phyloP scores from a whole-genome alignment of 306 rosid species.

The Mimosa bimucronata region DNA sequence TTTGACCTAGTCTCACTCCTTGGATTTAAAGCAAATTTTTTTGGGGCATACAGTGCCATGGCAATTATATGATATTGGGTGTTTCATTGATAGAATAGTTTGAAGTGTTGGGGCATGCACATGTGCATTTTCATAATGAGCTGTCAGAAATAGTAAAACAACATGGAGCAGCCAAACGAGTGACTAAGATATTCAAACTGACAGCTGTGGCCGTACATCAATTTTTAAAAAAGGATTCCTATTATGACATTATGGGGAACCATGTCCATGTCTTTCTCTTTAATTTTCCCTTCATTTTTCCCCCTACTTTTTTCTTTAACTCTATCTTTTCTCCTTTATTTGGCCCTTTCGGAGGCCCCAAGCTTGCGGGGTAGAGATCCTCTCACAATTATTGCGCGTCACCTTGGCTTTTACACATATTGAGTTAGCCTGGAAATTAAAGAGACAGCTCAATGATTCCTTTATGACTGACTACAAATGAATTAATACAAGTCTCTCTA shows the following conservation, averaged over 20 bases:
- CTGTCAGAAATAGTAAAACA: background rate
- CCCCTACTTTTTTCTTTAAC: background rate
- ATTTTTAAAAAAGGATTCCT: background rate
- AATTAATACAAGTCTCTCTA: slow-evolving; percentile 54
- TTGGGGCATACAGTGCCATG: no score
- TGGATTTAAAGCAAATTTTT: no score
- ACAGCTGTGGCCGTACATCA: background rate
- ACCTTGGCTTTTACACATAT: slow-evolving; percentile 49
- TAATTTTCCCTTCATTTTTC: no score
- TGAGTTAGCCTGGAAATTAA: slow-evolving; percentile 44
- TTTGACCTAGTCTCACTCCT: no score
- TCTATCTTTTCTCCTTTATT: background rate
- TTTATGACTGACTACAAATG: slow-evolving; percentile 66
- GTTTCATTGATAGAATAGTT: background rate
- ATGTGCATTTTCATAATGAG: background rate
- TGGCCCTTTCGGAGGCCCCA: background rate
- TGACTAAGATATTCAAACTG: background rate
- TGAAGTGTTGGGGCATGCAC: background rate
- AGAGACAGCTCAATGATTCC: slow-evolving; percentile 47
- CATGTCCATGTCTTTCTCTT: slow-evolving; percentile 5
- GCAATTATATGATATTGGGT: background rate
- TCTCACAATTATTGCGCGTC: slow-evolving; percentile 54
- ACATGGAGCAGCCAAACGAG: background rate
- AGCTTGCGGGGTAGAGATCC: background rate
- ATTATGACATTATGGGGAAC: slow-evolving; percentile 9